These are phyloP conservation scores for Neopestalotiopsis sp. DNA, from an alignment of 2,329 filamentous ascomycete genomes.

Conservation along the genomic window DNA sequence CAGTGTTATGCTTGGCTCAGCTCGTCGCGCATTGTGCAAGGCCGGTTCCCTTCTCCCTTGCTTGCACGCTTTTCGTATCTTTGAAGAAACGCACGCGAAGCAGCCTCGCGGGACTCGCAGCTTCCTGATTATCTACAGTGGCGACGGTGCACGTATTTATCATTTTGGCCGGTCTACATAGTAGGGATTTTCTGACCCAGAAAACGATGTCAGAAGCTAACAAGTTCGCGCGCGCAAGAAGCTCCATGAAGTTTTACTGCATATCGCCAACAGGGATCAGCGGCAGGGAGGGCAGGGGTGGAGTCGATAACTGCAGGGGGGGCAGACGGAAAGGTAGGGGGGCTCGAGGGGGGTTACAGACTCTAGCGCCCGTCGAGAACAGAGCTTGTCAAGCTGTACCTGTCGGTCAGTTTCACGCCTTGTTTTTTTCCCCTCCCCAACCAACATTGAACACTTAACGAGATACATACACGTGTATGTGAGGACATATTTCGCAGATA, in stretches of 20 bases:
- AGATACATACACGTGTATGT: too few species aligned
- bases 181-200: background rate
- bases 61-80: too few species aligned
- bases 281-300: conserved; percentile 11
- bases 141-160: background rate
- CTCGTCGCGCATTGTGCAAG: too few species aligned
- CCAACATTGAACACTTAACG: background rate
- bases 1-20: too few species aligned
- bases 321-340: background rate
- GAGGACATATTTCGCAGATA: too few species aligned
- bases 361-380: conserved; percentile 8
- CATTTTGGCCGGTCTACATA: background rate
- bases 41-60: too few species aligned
- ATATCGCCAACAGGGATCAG: conserved; percentile 11
- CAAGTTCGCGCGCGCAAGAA: background rate
- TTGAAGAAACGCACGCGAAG: too few species aligned
- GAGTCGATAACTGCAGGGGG: background rate
- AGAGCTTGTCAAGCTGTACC: conserved; percentile 16
- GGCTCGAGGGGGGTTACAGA: background rate
- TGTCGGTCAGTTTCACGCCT: conserved; percentile 9
- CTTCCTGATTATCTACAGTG: background rate
- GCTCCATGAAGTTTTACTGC: background rate
- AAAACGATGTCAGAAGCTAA: conserved; percentile 2
- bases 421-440: background rate
- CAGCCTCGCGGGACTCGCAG: background rate